phyloP scores from a whole-genome alignment of 768 basidiomycete genomes.

The Candolleomyces efflorescens region DNA sequence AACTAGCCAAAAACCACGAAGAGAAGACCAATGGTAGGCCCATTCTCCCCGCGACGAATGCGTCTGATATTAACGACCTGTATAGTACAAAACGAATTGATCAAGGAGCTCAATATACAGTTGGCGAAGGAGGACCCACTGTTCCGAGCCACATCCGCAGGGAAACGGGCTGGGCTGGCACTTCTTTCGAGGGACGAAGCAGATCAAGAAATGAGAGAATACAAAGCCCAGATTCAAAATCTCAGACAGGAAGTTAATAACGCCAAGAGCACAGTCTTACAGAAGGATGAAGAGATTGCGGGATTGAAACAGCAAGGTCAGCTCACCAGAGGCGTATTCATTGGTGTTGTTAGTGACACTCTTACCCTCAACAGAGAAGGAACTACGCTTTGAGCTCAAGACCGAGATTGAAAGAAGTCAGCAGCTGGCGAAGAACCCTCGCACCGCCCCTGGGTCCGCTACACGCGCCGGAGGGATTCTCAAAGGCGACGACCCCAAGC shows the following conservation, averaged over 20 bases:
- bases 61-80: slow-evolving; percentile 1
- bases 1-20: slow-evolving; percentile 48
- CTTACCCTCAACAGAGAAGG: slow-evolving; percentile 35
- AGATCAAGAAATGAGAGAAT: slow-evolving; percentile 51
- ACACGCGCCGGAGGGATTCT: slow-evolving; percentile 28
- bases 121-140: slow-evolving; percentile 54
- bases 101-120: slow-evolving; percentile 51
- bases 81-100: slow-evolving; percentile 55
- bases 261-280: slow-evolving; percentile 34
- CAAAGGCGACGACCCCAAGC: slow-evolving; percentile 49
- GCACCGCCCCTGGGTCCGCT: slow-evolving; percentile 37
- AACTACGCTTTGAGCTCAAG: slow-evolving; percentile 51
- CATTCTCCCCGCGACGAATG: not conserved
- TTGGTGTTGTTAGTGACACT: not conserved
- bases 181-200: slow-evolving; percentile 72
- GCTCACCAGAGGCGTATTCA: slow-evolving; percentile 8
- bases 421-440: slow-evolving; percentile 37
- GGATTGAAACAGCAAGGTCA: slow-evolving; percentile 48
- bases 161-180: slow-evolving; percentile 43
- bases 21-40: slow-evolving; percentile 46
- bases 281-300: slow-evolving; percentile 42
- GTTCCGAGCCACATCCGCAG: slow-evolving; percentile 29
- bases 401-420: slow-evolving; percentile 58
- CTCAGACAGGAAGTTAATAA: slow-evolving; percentile 41
- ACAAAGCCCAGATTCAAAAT: slow-evolving; percentile 34